Evolutionary conservation across 176 grass and related monocot species (phyloP).

Genomic region (Alopecurus myosuroides): DNA sequence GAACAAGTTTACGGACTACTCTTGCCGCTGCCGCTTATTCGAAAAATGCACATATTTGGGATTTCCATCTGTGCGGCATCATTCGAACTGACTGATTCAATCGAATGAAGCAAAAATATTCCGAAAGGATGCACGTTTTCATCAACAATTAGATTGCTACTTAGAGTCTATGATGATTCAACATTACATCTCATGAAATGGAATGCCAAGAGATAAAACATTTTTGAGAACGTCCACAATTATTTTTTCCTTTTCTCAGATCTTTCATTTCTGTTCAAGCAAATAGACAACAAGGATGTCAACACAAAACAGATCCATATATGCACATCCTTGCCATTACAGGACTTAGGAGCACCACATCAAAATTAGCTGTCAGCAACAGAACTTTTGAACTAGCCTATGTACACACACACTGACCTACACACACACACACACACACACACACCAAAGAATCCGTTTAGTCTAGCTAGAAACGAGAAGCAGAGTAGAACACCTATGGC

Average conservation of each 20-base stretch:
- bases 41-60: neutral
- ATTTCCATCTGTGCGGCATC: neutral
- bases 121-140: neutral
- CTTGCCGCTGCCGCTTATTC: neutral
- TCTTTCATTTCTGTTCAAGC: neutral
- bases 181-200: neutral
- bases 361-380: neutral
- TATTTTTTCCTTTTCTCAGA: neutral
- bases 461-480: constrained; percentile 8
- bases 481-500: neutral
- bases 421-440: neutral
- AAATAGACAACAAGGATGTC: neutral
- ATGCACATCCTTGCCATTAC: constrained; percentile 35
- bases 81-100: neutral
- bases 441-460: constrained; percentile 35
- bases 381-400: constrained; percentile 15
- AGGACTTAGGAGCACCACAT: constrained; percentile 39
- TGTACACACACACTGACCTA: no score
- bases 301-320: neutral
- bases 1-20: neutral
- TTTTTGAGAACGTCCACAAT: neutral
- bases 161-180: no score
- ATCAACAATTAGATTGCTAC: no score
- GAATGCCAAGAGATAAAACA: neutral
- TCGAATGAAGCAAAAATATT: neutral